Evolutionary conservation across 2,329 filamentous ascomycete species (phyloP), one percentile per base, ranked within the genome.

Genomic region (Penicillium sp.): DNA sequence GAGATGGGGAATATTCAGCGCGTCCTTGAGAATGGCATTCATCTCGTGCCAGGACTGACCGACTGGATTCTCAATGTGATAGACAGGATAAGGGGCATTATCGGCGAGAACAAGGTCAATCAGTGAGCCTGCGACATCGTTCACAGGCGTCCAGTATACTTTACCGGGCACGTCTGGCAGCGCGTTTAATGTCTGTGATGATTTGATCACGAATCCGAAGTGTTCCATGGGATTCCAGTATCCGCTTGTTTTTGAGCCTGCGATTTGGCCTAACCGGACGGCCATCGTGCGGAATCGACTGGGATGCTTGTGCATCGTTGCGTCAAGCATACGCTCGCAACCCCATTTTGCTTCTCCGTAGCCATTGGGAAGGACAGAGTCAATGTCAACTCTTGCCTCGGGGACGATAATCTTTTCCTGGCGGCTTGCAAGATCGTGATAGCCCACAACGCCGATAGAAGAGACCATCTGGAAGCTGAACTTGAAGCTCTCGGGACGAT

Each of bases 181-280:
- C 0, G 65, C 69, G 0, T 67, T 64, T 0, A 82, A 59, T 0
- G 74, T 75, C 60, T 82, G 78, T 0, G 76, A 73, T 0, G 76
- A 79, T 63, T 82, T 82, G 47, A 81, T 62, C 21, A 84, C 55
- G 58, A 80, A 80, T 0, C 69, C 62, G n/a, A 83, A 67, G 58
- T 83, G 78, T 63, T 83, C 80, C 21, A 71, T 69, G 0, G 74
- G 67, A 60, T 84, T 84, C 82, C 81, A 84, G 60, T 77, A 78
- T 0, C 81, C 81, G 55, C 68, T 81, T 0, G 54, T 70, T 3
- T 62, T 73, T 0, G 75, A 79, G 0, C 82, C 82, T 1, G 81
- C 71, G 30, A 84, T 79, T 63, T 85, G 82, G 0, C 78, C 82
- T 0, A 76, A 67, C 0, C 81, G 73, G 0, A 79, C 74, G 0